phyloP scores from a whole-genome alignment of 2,329 filamentous ascomycete genomes.

The Xylaria sp. region DNA sequence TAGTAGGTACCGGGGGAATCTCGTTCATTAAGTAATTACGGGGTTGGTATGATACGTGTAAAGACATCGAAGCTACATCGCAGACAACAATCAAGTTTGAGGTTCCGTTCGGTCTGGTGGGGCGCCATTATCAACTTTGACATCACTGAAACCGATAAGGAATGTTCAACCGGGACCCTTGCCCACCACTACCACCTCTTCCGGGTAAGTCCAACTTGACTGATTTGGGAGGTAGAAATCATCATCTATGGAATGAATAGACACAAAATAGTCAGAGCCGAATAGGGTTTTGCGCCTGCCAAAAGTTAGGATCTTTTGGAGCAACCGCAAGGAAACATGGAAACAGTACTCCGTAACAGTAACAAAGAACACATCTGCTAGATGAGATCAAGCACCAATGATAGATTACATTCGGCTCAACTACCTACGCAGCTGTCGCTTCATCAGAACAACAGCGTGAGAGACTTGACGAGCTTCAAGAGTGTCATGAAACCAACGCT shows the following conservation, averaged over 20 bases:
- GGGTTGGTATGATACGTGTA: background rate
- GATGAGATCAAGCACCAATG: background rate
- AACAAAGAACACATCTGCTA: background rate
- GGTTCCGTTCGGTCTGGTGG: conserved; percentile 27
- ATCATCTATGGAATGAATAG: background rate
- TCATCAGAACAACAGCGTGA: background rate
- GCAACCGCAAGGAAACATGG: background rate
- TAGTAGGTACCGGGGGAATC: background rate
- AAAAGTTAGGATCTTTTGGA: background rate
- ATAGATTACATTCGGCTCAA: background rate
- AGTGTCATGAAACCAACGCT: background rate
- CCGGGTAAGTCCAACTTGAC: conserved; percentile 1
- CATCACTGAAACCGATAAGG: conserved; percentile 27
- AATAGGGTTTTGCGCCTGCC: background rate
- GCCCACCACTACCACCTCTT: conserved; percentile 3
- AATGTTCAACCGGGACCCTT: conserved; percentile 6
- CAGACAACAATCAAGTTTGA: conserved; percentile 11
- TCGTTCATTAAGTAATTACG: background rate
- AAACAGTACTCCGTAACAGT: no score
- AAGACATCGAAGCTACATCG: conserved; percentile 4
- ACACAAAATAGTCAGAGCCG: background rate
- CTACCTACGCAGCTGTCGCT: background rate
- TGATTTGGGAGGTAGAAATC: background rate
- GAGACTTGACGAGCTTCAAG: background rate
- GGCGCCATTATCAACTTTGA: conserved; percentile 27